Percentiles rank a stretch among this genome's conserved stretches.
Evolutionary conservation across 352 stramenopile genomes (phyloP).

Genomic region (Pythium brassicae): DNA sequence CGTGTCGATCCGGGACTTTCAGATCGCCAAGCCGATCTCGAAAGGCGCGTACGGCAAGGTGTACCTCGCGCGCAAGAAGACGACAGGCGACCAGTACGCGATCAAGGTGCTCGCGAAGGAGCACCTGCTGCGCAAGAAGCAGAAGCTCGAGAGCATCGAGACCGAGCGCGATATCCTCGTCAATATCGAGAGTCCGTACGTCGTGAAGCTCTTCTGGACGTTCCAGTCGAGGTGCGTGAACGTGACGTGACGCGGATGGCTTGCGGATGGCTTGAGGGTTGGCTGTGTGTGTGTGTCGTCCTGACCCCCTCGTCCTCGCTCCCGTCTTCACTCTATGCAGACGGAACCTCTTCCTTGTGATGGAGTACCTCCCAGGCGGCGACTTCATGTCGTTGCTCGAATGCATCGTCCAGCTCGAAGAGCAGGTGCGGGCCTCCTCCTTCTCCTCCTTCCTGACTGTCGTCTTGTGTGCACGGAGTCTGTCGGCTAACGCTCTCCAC

Average conservation of each 20-base stretch:
- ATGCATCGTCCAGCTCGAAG: slow-evolving; percentile 85
- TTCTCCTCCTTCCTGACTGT: not conserved
- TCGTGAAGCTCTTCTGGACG: slow-evolving; percentile 90
- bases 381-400: slow-evolving; percentile 90
- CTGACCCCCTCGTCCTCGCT: slow-evolving; percentile 1
- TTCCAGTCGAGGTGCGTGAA: slow-evolving; percentile 85
- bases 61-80: slow-evolving; percentile 84
- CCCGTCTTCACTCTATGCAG: slow-evolving; percentile 27
- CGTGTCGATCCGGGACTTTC: slow-evolving; percentile 81
- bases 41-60: slow-evolving; percentile 89
- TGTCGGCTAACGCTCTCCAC: not conserved
- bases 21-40: slow-evolving; percentile 88
- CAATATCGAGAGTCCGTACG: slow-evolving; percentile 84
- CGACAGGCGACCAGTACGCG: slow-evolving; percentile 85
- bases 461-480: not conserved
- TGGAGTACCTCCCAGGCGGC: slow-evolving; percentile 88
- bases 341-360: slow-evolving; percentile 85
- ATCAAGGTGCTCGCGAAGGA: slow-evolving; percentile 90
- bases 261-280: not conserved
- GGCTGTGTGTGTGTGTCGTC: not conserved
- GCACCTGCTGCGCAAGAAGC: slow-evolving; percentile 86
- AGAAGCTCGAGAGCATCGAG: slow-evolving; percentile 79
- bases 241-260: no score
- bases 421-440: slow-evolving; percentile 37
- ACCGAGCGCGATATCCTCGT: slow-evolving; percentile 87